These are phyloP conservation scores for Clitoria ternatea DNA, from an alignment of 306 rosid genomes.

Conservation along the genomic window DNA sequence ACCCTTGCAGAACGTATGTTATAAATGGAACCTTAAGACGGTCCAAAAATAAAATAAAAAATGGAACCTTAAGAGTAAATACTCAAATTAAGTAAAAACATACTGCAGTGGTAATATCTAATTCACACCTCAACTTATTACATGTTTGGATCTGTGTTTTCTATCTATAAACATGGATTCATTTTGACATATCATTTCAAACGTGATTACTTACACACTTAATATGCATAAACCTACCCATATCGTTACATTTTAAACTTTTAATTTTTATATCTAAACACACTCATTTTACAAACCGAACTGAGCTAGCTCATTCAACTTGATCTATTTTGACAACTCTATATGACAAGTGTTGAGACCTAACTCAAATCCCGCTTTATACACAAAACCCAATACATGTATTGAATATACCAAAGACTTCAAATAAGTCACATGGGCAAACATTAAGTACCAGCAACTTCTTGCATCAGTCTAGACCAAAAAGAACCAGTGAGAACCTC, in stretches of 20 bases:
- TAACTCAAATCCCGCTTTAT: constrained; percentile 3
- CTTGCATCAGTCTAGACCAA: neutral
- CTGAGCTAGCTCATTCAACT: too few species aligned
- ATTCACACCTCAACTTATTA: neutral
- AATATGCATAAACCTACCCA: too few species aligned
- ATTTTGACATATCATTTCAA: too few species aligned
- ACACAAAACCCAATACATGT: neutral
- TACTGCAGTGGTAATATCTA: neutral
- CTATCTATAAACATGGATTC: too few species aligned
- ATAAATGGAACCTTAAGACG: neutral
- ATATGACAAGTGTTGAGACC: constrained; percentile 22
- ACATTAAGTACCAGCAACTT: constrained; percentile 12
- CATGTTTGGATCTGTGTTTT: too few species aligned
- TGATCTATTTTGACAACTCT: too few species aligned
- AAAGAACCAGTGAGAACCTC: neutral
- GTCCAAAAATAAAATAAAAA: too few species aligned
- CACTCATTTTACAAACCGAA: too few species aligned
- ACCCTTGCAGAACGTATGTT: neutral
- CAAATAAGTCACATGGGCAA: neutral
- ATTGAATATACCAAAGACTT: constrained; percentile 10
- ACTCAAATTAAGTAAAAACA: neutral
- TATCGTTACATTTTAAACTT: too few species aligned
- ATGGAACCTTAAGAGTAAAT: neutral
- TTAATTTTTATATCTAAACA: too few species aligned
- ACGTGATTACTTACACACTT: too few species aligned